A percentile compares a stretch with the other conserved stretches of the same genome.
phyloP scores from a whole-genome alignment of 441 rosid species.

The Adansonia gregorii region DNA sequence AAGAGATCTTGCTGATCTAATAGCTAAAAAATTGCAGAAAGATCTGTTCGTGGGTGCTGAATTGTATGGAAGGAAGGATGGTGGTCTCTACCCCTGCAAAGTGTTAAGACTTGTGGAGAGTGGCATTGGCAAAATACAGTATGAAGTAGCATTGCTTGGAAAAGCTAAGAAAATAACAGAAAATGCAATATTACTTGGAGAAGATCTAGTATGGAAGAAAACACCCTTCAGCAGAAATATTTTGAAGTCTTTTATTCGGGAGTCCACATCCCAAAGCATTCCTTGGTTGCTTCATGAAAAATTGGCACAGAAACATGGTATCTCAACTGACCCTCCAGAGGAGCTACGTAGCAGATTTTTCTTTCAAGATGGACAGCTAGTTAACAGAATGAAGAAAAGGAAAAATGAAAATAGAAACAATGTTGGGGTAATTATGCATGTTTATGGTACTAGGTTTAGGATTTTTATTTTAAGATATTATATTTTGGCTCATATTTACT shows the following conservation, averaged over 20 bases:
- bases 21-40: slow-evolving; percentile 64
- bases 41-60: slow-evolving; percentile 65
- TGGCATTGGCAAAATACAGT: slow-evolving; percentile 44
- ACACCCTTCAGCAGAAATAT: slow-evolving; percentile 71
- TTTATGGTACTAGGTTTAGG: slow-evolving; percentile 24
- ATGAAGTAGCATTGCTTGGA: slow-evolving; percentile 79
- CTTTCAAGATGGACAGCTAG: slow-evolving; percentile 68
- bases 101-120: slow-evolving; percentile 55
- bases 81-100: slow-evolving; percentile 62
- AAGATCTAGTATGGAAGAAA: slow-evolving; percentile 77
- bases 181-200: slow-evolving; percentile 51
- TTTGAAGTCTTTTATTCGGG: slow-evolving; percentile 92
- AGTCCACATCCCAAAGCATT: slow-evolving; percentile 77
- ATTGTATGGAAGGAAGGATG: slow-evolving; percentile 65
- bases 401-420: slow-evolving; percentile 43
- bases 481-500: slow-evolving; percentile 28
- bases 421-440: slow-evolving; percentile 31
- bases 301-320: slow-evolving; percentile 67
- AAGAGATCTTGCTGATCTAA: slow-evolving; percentile 76
- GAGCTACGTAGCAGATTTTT: slow-evolving; percentile 59
- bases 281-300: slow-evolving; percentile 90
- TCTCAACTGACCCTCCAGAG: slow-evolving; percentile 67
- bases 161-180: slow-evolving; percentile 56
- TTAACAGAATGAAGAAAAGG: slow-evolving; percentile 53
- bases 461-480: slow-evolving; percentile 25